Evolutionary conservation across 768 basidiomycete genomes (phyloP).

Genomic region (Rhizopogon rudus): DNA sequence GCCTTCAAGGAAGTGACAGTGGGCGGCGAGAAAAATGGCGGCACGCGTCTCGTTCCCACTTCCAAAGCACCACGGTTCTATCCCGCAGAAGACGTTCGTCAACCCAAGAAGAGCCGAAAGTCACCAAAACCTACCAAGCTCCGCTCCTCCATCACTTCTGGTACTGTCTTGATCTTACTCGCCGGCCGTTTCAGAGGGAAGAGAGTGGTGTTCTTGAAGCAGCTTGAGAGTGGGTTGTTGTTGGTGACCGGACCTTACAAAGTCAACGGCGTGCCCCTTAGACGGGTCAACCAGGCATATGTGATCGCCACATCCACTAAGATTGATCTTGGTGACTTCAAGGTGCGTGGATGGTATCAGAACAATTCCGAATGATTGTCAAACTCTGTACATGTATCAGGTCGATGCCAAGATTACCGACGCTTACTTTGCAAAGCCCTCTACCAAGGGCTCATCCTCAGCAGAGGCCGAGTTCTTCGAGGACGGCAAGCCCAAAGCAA

Average conservation of each 20-base stretch:
- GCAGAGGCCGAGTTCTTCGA: constrained; percentile 98
- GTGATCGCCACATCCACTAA: constrained; percentile 97
- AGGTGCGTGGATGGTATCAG: constrained; percentile 42
- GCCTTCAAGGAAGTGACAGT: constrained; percentile 74
- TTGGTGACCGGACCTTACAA: constrained; percentile 98
- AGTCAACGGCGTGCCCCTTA: constrained; percentile 96
- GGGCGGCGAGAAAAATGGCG: constrained; percentile 88
- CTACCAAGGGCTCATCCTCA: constrained; percentile 62
- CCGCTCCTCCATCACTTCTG: constrained; percentile 86
- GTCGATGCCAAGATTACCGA: constrained; percentile 90
- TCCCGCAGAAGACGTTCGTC: constrained; percentile 89
- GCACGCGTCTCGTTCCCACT: constrained; percentile 82
- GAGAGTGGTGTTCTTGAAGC: constrained; percentile 97
- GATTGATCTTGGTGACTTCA: constrained; percentile 71
- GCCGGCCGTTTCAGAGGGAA: constrained; percentile 98
- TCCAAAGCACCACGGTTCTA: constrained; percentile 87
- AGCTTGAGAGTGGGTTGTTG: constrained; percentile 85
- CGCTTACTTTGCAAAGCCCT: constrained; percentile 85
- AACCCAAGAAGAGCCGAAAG: constrained; percentile 92
- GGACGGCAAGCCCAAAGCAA: constrained; percentile 87
- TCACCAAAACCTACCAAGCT: constrained; percentile 71
- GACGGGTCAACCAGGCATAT: constrained; percentile 98
- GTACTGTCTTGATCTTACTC: constrained; percentile 92
- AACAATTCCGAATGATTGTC: not conserved
- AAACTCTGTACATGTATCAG: constrained; percentile 33